Evolutionary conservation across 306 rosid genomes (phyloP), one percentile per base, ranked within the genome.

Genomic region (Sophora flavescens): DNA sequence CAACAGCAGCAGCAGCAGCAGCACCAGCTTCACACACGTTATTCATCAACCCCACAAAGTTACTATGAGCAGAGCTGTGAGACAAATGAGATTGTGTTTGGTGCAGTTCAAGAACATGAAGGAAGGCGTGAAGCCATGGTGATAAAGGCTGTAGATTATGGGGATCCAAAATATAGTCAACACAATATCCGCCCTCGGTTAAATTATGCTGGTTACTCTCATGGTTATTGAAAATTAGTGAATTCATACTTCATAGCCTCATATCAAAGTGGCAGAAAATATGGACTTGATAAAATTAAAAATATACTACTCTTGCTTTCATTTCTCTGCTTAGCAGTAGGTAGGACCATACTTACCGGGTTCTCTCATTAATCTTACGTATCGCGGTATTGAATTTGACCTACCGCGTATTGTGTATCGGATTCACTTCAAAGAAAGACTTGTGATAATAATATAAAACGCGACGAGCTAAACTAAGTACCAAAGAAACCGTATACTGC

Each of bases 61-160:
- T 87, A 83, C 83, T 89, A 89, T 65, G 97, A 96, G 70, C 84
- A 86, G 85, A 87, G 81, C 76, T 74, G 93, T 0, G 98, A 96
- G 84, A 84, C 97, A 7, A 96, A 87, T 52, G 99, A 96, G 89
- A 91, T 96, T 32, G 96, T 96, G 79, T 96, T 96, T 36, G 99
- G 99, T 38, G 98, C 98, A 9, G 97, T 96, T 71, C 99, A 91
- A 84, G 97, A 92, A 75, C 97, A 96, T 63, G 91, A 87, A 53
- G 96, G 96, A 63, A 86, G 93, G 4, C 89, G 93, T 2, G 98
- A 92, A 82, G 88, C 97, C 6, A 87, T 96, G 88, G 97, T 96
- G 45, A 89, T 92, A 44, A 92, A 96, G 85, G 96, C 99, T 18
- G 97, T 96, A 0, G 99, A 96, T 68, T 91, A 91, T 68, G 91